Evolutionary conservation across 352 stramenopile genomes (phyloP).

Genomic region (Globisporangium spinosum): DNA sequence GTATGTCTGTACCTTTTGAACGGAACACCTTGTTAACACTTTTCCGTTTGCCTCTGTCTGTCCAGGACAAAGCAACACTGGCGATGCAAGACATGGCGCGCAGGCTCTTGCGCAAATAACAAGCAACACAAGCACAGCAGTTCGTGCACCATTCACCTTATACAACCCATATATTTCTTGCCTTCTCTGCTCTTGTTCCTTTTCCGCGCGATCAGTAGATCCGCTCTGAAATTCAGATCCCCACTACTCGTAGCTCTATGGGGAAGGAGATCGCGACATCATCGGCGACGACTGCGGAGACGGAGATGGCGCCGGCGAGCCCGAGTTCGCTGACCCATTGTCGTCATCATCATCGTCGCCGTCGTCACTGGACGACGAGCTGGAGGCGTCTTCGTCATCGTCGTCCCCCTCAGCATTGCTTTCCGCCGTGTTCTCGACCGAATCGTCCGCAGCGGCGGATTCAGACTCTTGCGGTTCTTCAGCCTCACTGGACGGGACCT

Average conservation of each 20-base stretch:
- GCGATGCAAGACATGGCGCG: conserved; percentile 35
- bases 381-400: conserved; percentile 44
- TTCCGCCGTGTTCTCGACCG: conserved; percentile 20
- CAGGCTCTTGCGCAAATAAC: conserved; percentile 36
- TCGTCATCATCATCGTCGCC: conserved; percentile 31
- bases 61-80: conserved; percentile 27
- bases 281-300: conserved; percentile 55
- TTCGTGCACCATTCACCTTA: background rate
- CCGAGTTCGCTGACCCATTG: conserved; percentile 60
- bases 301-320: conserved; percentile 43
- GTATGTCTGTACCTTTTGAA: background rate
- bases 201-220: background rate
- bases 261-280: conserved; percentile 58
- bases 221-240: background rate
- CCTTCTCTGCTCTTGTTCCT: background rate
- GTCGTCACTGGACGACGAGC: conserved; percentile 33
- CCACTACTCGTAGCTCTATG: conserved; percentile 16
- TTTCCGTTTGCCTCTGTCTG: background rate
- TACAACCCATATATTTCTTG: background rate
- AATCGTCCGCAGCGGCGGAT: background rate
- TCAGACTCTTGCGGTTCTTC: background rate
- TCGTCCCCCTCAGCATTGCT: conserved; percentile 29
- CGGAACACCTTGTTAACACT: background rate
- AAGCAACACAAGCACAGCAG: background rate
- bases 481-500: background rate